These are phyloP conservation scores for Gossypium thurberi DNA, from an alignment of 345 rosid species.

Conservation along the genomic window DNA sequence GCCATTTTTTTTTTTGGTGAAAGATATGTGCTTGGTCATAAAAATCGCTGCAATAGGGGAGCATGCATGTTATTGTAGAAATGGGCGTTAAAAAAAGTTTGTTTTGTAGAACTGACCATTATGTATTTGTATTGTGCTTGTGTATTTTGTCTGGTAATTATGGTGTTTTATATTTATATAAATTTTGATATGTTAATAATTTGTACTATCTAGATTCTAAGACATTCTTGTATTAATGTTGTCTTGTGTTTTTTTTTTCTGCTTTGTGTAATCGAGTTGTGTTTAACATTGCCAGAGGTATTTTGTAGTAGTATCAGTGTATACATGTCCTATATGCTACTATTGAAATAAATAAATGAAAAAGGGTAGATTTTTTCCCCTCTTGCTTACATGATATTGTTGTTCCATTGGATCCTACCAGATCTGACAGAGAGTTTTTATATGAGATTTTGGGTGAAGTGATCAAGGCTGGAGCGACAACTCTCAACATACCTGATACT, in stretches of 20 bases:
- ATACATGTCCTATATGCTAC: not conserved
- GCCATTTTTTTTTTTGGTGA: no score
- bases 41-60: not conserved
- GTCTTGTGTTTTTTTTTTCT: not conserved
- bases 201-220: not conserved
- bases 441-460: constrained; percentile 84
- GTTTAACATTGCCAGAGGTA: not conserved
- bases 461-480: constrained; percentile 93
- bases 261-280: not conserved
- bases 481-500: constrained; percentile 91
- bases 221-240: not conserved
- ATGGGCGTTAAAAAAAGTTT: no score
- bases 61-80: no score
- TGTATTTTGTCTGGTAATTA: not conserved
- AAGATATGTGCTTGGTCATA: not conserved
- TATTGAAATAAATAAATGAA: not conserved
- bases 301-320: not conserved
- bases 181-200: not conserved
- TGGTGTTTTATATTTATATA: not conserved
- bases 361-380: not conserved
- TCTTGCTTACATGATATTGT: not conserved
- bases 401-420: constrained; percentile 16
- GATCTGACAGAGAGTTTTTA: constrained; percentile 81
- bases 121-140: not conserved
- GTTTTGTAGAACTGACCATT: not conserved